Percentiles rank a stretch among this genome's conserved stretches.
phyloP scores from a whole-genome alignment of 2,329 filamentous ascomycete species.

The Talaromyces atroroseus region DNA sequence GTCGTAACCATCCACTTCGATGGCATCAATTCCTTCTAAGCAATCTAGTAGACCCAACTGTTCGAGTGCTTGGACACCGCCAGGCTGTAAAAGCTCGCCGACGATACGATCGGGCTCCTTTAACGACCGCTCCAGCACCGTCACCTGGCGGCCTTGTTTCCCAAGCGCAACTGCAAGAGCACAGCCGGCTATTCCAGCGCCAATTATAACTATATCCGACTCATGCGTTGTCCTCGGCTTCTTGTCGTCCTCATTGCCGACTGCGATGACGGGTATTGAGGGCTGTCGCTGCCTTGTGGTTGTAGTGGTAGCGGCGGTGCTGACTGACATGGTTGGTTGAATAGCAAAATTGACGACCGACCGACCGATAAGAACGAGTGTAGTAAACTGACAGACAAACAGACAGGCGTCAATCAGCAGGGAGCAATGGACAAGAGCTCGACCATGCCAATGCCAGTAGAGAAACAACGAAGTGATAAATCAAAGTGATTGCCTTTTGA shows the following conservation, averaged over 20 bases:
- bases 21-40: conserved; percentile 81
- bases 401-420: not conserved
- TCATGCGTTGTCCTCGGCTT: conserved; percentile 36
- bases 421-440: not conserved
- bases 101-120: conserved; percentile 94
- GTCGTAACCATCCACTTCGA: conserved; percentile 79
- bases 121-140: conserved; percentile 81
- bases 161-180: conserved; percentile 78
- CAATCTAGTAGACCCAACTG: conserved; percentile 76
- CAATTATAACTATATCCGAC: conserved; percentile 82
- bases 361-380: not conserved
- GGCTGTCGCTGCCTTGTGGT: conserved; percentile 5
- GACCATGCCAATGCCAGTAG: not conserved
- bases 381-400: not conserved
- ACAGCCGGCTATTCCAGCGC: conserved; percentile 85
- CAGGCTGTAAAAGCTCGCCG: conserved; percentile 89
- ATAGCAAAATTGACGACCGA: not conserved
- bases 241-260: not conserved
- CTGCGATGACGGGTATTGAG: conserved; percentile 8
- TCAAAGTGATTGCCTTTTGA: not conserved
- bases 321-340: conserved; percentile 1
- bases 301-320: conserved; percentile 21
- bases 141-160: conserved; percentile 82
- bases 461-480: too few relatives aligned
- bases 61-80: conserved; percentile 74